Evolutionary conservation across 225 moss, liverwort and hornwort species (phyloP), one percentile per base, ranked within the genome.

Genomic region (Takakia lepidozioides): DNA sequence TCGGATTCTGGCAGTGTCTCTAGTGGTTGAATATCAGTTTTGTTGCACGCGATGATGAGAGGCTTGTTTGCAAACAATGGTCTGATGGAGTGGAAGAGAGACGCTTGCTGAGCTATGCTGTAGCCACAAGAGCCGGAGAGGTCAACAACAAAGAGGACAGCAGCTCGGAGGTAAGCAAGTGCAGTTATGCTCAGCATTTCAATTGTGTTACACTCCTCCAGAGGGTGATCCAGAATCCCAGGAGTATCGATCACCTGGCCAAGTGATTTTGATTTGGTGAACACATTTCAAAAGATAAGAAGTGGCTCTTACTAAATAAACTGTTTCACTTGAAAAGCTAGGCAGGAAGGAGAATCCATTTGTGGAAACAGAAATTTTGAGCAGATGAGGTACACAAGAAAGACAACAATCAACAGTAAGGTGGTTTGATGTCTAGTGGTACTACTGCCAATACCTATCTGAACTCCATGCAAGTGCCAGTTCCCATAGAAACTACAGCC

Each of bases 181-280:
- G 98, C 91, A 37, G 87, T 91, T 19, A 98, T 87, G 65, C 87
- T 87, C 59, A 91, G 63, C 91, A 91, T 98, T 63, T 91, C 91
- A 26, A 98, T 91, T 0, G 87, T 87, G 29, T 91, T 98, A 25
- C 85, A 91, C 59, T 98, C 98, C 58, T 98, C 91, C 55, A 98
- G 58, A 10, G 98, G 98, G 51, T 85, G 98, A 55, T 98, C 98
- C 49, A 98, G 57, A 57, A 98, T 91, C 43, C 98, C 98, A n/a
- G 98, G 98, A 16, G 98, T 98, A 51, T 98, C 98, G 49, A 98
- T 91, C 38, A 98, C 98, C 82, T 80, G 27, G 32, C 32, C n/a
- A n/a, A n/a, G n/a, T n/a, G n/a, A n/a, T n/a, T n/a, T n/a, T n/a
- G n/a, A n/a, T n/a, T n/a, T n/a, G n/a, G n/a, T n/a, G n/a, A n/a